phyloP scores from a whole-genome alignment of 116 monocot species.

The Phalaenopsis hybrid region DNA sequence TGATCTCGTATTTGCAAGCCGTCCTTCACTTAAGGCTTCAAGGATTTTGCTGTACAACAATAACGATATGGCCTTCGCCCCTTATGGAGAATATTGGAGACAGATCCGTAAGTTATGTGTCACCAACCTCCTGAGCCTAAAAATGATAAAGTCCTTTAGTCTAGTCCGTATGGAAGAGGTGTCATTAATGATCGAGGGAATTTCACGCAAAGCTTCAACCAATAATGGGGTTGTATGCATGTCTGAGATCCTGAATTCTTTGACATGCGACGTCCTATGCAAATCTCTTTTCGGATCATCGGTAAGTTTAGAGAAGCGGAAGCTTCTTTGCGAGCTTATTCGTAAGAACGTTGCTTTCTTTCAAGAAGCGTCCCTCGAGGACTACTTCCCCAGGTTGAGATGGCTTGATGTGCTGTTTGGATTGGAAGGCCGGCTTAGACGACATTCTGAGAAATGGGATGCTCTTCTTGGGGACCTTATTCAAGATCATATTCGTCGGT shows the following conservation, averaged over 20 bases:
- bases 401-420: constrained; percentile 14
- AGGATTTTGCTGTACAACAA: not conserved
- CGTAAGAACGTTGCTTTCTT: not conserved
- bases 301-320: not conserved
- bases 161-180: not conserved
- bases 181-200: not conserved
- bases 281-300: not conserved
- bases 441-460: constrained; percentile 5
- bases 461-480: constrained; percentile 11
- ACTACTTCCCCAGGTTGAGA: constrained; percentile 11
- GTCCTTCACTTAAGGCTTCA: not conserved
- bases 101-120: not conserved
- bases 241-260: constrained; percentile 9
- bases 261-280: constrained; percentile 13
- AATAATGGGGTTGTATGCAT: constrained; percentile 12
- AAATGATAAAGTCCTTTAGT: not conserved
- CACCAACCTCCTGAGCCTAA: not conserved
- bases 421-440: constrained; percentile 7
- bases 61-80: not conserved
- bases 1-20: not conserved
- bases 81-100: not conserved
- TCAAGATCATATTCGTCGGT: constrained; percentile 11
- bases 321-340: not conserved
- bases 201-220: not conserved
- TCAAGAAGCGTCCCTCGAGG: not conserved